Conservation (phyloP, 2,329 filamentous ascomycete genomes). For the Cordyceps javanica region DNA sequence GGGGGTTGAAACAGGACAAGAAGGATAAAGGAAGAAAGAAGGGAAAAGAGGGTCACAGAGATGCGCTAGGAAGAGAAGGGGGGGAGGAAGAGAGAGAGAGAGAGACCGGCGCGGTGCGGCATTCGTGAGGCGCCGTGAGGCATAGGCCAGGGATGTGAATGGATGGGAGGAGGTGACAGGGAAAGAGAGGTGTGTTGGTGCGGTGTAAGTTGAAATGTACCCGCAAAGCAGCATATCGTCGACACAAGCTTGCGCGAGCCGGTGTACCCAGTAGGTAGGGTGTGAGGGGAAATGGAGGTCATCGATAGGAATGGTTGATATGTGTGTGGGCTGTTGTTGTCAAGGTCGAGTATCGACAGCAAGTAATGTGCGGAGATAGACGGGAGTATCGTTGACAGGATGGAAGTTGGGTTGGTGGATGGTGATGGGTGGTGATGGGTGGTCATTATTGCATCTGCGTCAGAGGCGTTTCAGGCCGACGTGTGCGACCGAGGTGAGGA, state of each 20-base stretch:
- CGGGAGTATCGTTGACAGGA: neutral
- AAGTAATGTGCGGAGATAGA: too few species aligned
- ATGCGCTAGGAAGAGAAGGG: too few species aligned
- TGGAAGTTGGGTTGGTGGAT: neutral
- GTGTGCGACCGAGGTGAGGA: neutral
- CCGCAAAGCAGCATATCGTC: neutral
- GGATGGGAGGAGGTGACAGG: neutral
- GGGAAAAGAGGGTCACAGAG: neutral
- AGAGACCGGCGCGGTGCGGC: neutral
- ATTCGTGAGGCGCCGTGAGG: neutral
- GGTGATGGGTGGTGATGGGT: neutral
- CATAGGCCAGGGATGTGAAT: neutral
- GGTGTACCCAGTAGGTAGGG: neutral
- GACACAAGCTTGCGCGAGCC: neutral
- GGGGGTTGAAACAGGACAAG: neutral
- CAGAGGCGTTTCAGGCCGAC: slow-evolving; percentile 7
- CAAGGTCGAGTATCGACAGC: too few species aligned
- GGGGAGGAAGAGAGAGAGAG: neutral
- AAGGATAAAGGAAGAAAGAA: neutral
- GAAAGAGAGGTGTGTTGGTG: neutral
- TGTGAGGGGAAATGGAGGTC: neutral
- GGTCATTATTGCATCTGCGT: neutral
- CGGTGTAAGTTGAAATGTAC: neutral
- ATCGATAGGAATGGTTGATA: neutral
- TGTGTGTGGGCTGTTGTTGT: neutral